Base-by-base conservation (phyloP, 2,329 filamentous ascomycete species). In the Fusarium falciforme region DNA sequence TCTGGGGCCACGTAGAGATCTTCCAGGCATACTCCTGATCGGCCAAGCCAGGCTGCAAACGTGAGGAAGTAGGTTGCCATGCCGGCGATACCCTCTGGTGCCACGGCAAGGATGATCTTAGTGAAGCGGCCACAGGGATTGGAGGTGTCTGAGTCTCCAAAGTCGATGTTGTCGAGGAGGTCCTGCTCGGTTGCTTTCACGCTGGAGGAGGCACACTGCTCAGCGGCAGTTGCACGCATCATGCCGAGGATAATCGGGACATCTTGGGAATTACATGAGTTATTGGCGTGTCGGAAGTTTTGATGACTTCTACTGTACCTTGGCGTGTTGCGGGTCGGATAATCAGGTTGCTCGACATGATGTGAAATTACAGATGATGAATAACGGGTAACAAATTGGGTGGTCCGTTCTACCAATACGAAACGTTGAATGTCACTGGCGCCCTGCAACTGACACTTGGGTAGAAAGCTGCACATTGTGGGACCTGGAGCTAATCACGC, bases 51-150 rank as follows among this genome's bases (percentile, higher is more conserved):
- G 22, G 60, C 60, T 12, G 49, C 65, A 38, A 60, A 68, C 4
- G 61, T 59, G 54, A 68, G 11, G 42, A 65, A 68, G 52, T 65
- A 68, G 35, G 62, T 68, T 31, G 66, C 61, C 61, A 66, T 65
- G 54, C 61, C 66, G 20, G 66, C 61, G 27, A 68, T 22, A 8
- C 57, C 65, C 33, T 64, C 61, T 55, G 66, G 66, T 25, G 60
- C 40, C 5, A 61, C 57, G 40, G 57, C 49, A 16, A 62, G 47
- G 44, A 66, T 31, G 25, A 66, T 17, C n/a, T 61, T 61, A 25
- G 57, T 49, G 47, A 65, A 61, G 60, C 60, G 59, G 29, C 52
- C 40, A 14, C 47, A 31, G 16, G 63, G 25, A 17, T 17, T 33
- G 17, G 40, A 11, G n/a, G 44, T 4, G 35, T 57, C 20, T 1